Evolutionary conservation across 2,329 filamentous ascomycete species (phyloP).

Genomic region (Aspergillus proliferans): DNA sequence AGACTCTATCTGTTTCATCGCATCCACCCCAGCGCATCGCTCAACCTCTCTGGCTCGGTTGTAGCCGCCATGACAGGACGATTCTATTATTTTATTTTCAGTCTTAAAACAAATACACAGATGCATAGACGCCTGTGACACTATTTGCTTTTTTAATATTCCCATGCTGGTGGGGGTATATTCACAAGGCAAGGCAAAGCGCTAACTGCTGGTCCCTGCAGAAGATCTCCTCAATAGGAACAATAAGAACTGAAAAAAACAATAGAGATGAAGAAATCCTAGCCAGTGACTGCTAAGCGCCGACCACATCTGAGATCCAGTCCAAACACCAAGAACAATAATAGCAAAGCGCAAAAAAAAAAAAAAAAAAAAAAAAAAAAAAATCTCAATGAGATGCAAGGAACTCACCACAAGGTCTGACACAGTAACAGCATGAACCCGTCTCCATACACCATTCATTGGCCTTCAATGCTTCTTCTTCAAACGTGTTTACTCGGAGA

Average conservation of each 20-base stretch:
- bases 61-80: not conserved
- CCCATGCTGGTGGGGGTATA: not conserved
- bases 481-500: not conserved
- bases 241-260: not conserved
- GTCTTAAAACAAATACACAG: not conserved
- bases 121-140: not conserved
- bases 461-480: not conserved
- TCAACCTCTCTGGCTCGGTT: not conserved
- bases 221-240: not conserved
- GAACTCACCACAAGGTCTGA: too few relatives aligned
- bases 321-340: not conserved
- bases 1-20: not conserved
- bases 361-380: not conserved
- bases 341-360: not conserved
- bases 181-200: not conserved
- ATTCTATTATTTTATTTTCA: not conserved
- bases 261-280: not conserved
- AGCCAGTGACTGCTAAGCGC: not conserved
- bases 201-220: not conserved
- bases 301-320: not conserved
- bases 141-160: not conserved
- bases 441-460: not conserved
- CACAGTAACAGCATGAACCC: too few relatives aligned
- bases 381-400: not conserved
- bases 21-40: not conserved